Conservation (phyloP, 768 basidiomycete species). For the Amanita pseudoporphyria region DNA sequence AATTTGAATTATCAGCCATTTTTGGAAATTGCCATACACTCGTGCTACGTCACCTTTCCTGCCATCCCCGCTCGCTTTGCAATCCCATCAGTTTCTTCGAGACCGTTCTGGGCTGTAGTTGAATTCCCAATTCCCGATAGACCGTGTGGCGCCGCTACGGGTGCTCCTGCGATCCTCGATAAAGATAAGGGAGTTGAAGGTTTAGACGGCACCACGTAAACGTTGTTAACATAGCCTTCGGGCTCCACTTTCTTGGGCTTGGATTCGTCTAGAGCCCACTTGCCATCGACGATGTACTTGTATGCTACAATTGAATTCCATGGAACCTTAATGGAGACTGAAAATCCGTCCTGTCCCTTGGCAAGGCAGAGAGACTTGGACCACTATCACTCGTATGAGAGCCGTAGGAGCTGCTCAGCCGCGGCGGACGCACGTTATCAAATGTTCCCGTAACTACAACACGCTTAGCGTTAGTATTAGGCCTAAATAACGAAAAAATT, state of each 20-base stretch:
- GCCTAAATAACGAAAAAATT: slow-evolving; percentile 32
- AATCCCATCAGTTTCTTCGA: background rate
- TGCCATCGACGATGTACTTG: slow-evolving; percentile 76
- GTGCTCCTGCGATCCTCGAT: background rate
- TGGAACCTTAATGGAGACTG: slow-evolving; percentile 41
- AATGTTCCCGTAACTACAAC: slow-evolving; percentile 74
- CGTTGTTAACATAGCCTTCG: slow-evolving; percentile 63
- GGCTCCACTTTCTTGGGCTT: slow-evolving; percentile 53
- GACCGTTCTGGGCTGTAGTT: background rate
- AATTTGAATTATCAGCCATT: background rate
- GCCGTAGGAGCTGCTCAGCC: background rate
- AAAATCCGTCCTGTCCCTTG: slow-evolving; percentile 46
- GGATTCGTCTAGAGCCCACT: slow-evolving; percentile 46
- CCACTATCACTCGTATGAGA: slow-evolving; percentile 36
- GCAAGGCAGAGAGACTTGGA: slow-evolving; percentile 44
- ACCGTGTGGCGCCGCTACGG: background rate
- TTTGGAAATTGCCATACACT: background rate
- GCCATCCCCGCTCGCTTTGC: background rate
- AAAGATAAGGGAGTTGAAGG: slow-evolving; percentile 16
- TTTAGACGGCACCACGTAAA: slow-evolving; percentile 43
- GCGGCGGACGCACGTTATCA: slow-evolving; percentile 47
- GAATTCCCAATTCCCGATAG: background rate
- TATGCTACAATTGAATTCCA: slow-evolving; percentile 57
- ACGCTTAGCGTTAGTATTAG: slow-evolving; percentile 38
- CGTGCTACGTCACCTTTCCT: slow-evolving; percentile 4